Evolutionary conservation across 164 flowering plant genomes (phyloP), one percentile per base, ranked within the genome.

Genomic region (Echeveria elegans): DNA sequence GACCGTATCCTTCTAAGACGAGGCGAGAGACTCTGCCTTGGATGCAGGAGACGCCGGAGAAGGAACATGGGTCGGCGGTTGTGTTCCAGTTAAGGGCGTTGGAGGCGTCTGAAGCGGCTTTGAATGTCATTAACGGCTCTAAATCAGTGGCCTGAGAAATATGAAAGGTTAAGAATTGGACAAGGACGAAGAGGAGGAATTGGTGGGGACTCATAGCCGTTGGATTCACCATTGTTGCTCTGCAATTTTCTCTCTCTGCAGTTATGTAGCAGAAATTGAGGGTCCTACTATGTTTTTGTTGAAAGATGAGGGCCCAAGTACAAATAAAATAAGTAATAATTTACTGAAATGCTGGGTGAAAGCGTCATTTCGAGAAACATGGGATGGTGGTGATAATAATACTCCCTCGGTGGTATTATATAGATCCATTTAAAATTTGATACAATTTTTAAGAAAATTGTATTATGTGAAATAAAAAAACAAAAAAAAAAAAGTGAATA

Each of bases 11-110:
- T 60, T 92, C 92, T 70, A 92, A 89, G 15, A 89, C 90, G 65
- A 92, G 81, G 6, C 82, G 82, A 19, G 83, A 65, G 62, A 92
- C 92, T 6, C 94, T 78, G 82, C 72, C 68, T 40, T 70, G 74
- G 68, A 72, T 52, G 66, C 97, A 92, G 4, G 88, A 73, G 30
- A 92, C 83, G 65, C 92, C 96, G 73, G 41, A 43, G 87, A 87
- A 91, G 26, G 73, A 26, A 74, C 90, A 86, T 0, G 72, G 83
- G 58, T 77, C 61, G 41, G 81, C 11, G 65, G 80, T 61, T 63
- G 80, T 79, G 93, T 93, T 87, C 64, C 70, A 63, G 36, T 76
- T 8, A 74, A 89, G 96, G 66, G 70, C 69, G 81, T 80, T 71
- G 58, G 70, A 7, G 0, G 74, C 10, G 69, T 88, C 93, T 5